Base-by-base conservation (phyloP, 805 yeast genomes). In the Jamesozyma piceae region DNA sequence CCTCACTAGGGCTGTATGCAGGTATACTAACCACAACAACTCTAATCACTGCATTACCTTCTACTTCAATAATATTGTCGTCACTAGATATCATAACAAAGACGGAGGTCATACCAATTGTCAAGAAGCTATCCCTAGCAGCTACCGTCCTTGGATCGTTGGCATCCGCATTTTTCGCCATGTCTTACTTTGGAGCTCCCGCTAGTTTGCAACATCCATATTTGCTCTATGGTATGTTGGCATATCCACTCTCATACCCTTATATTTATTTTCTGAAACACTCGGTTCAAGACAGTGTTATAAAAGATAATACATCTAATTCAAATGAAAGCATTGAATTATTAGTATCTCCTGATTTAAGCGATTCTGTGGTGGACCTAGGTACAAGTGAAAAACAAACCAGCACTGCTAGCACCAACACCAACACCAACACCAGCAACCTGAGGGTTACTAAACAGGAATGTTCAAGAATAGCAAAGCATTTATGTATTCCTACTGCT, bases 161-260 rank as follows among this genome's bases (percentile, higher is more conserved):
- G 18, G 69, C 81, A 3, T 49, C 80, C 2, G 55, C 66, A 32
- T 65, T 77, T 39, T 77, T 82, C 50, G 63, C 68, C 27, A 49
- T 71, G 48, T 80, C 82, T n/a, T 82, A 71, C 55, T 64, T 64
- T 39, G 68, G 70, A 38, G 77, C 87, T 1, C 77, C 84, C 4
- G 56, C 65, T 14, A n/a, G 14, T 30, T 78, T 72, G 43, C 75
- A 75, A 59, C 94, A 83, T 61, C 92, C 92, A 18, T 83, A 82
- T 57, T 69, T 83, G 54, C 54, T 83, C 13, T 83, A 83, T 57
- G 82, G 38, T 70, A 80, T 55, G 43, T 41, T 48, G 26, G 49
- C 47, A 1, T 47, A 54, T 13, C 61, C 61, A 8, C 31, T 49
- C 3, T 42, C 56, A 6, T 47, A 51, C 11, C 26, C 44, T 3